These are phyloP conservation scores for Pichia norvegensis DNA, from an alignment of 1,139 yeast species.

Conservation along the genomic window DNA sequence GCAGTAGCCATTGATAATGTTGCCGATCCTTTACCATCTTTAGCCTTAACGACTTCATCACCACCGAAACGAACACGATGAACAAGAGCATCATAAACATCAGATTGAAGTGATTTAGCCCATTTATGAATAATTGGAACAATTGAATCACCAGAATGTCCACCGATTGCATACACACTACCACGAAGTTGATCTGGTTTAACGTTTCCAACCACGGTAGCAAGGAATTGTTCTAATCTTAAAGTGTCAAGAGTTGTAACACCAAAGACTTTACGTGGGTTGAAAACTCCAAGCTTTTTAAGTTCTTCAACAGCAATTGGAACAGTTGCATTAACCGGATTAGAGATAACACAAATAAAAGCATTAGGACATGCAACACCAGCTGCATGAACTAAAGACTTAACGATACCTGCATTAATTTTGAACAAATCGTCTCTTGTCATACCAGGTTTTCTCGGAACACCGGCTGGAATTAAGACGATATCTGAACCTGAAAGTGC, in stretches of 20 bases:
- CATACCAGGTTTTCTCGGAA: conserved; percentile 77
- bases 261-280: conserved; percentile 61
- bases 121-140: conserved; percentile 39
- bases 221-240: conserved; percentile 60
- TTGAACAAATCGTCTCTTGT: conserved; percentile 70
- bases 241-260: conserved; percentile 67
- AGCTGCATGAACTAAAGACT: conserved; percentile 49
- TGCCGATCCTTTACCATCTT: conserved; percentile 71
- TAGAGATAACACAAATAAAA: conserved; percentile 57
- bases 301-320: conserved; percentile 70
- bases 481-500: conserved; percentile 52
- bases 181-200: conserved; percentile 26
- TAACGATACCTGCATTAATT: conserved; percentile 63
- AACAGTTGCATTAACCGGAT: conserved; percentile 70
- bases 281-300: conserved; percentile 51
- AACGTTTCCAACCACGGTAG: conserved; percentile 30
- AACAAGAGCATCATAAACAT: conserved; percentile 33
- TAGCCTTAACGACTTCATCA: conserved; percentile 73
- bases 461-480: conserved; percentile 63
- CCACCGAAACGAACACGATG: conserved; percentile 70
- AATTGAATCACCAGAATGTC: conserved; percentile 72
- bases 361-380: conserved; percentile 58
- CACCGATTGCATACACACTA: conserved; percentile 55
- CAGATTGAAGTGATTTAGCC: conserved; percentile 22
- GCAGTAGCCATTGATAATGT: conserved; percentile 75